Evolutionary conservation across 208 protist genomes (phyloP).

Genomic region (Acanthamoeba royreba): DNA sequence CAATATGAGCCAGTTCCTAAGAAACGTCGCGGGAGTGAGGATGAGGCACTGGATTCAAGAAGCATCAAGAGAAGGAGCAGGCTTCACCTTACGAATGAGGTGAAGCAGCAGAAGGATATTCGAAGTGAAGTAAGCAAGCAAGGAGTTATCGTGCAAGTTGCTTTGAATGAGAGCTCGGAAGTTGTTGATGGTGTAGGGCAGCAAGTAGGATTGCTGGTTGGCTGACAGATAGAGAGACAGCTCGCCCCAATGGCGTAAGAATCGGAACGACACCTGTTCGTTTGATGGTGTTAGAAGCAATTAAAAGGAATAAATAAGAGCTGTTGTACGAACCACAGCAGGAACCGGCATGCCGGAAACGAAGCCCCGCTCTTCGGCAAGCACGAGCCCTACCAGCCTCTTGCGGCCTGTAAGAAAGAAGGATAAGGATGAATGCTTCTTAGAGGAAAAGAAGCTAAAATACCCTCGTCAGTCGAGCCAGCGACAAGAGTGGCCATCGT

Average conservation of each 20-base stretch:
- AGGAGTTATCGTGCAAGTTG: conserved; percentile 33
- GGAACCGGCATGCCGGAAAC: conserved; percentile 14
- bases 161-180: conserved; percentile 7
- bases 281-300: no score
- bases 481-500: conserved; percentile 13
- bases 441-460: background rate
- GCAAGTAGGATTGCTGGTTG: conserved; percentile 2
- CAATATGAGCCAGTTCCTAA: background rate
- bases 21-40: no score
- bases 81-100: background rate
- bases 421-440: no score
- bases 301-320: no score
- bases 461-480: background rate
- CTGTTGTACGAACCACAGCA: background rate
- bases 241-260: conserved; percentile 20
- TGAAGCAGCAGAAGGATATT: conserved; percentile 32
- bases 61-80: background rate
- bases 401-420: no score
- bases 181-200: conserved; percentile 46
- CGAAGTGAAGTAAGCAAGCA: conserved; percentile 19
- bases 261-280: conserved; percentile 6
- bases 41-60: no score
- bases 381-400: background rate
- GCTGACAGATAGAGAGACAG: conserved; percentile 26
- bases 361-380: conserved; percentile 29